Base-by-base conservation (phyloP, 345 rosid genomes). In the Aquilaria malaccensis region DNA sequence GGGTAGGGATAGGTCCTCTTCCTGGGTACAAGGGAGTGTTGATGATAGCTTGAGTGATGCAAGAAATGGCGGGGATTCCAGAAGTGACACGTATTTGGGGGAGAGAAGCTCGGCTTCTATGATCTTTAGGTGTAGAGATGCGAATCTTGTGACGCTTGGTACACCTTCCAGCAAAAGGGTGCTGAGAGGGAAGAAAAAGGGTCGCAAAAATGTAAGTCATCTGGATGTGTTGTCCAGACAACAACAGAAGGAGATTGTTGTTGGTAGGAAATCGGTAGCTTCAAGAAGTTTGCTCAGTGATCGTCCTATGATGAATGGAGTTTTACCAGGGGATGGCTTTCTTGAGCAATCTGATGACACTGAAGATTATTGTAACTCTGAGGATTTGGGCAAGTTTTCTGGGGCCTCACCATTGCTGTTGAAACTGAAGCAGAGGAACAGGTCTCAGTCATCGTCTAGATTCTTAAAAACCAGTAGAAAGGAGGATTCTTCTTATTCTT, bases 1-100 rank as follows among this genome's bases (percentile, higher is more conserved):
- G 31, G 76, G 33, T 29, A 62, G 48, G 14, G 70, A 45, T 10
- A 71, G 58, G 37, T 75, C 87, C 15, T 76, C 89, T 61, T 89
- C 91, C 0, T 78, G 79, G 61, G 61, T 76, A n/a, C 80, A 67
- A 15, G 85, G 74, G 56, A 87, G 93, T 55, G 59, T 75, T 45
- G 85, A 76, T 60, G 96, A 83, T 61, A 80, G 86, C 73, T 76
- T 82, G 71, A 84, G 87, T 70, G 92, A 87, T 71, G 94, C 91
- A 2, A 81, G 85, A 60, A 77, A 84, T 22, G 83, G 64, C 63
- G 85, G 70, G 33, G 85, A 82, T 62, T 79, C 87, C 0, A 83
- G 72, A 70, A 82, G 87, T 69, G 85, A 80, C 56, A 66, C 80
- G 10, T 78, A 71, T 71, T 51, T 76, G 58, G 77, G 76, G 0